Percentiles rank a stretch among this genome's conserved stretches.
Conservation (phyloP, 139 green algal species). For the Gonium pectorale region DNA sequence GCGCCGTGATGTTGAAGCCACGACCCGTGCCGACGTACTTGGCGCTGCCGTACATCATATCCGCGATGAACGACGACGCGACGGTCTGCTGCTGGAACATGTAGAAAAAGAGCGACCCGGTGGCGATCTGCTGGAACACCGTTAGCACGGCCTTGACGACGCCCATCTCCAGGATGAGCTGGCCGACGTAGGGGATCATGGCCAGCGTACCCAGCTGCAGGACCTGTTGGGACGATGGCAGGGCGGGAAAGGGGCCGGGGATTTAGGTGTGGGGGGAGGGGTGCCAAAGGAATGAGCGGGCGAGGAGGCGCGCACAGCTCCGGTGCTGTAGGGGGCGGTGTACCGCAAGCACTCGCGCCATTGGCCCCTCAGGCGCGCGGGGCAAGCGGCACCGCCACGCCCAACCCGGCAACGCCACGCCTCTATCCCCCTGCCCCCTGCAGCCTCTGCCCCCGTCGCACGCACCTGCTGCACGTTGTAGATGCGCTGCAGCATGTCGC, state of each 20-base stretch:
- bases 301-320: too few relatives aligned
- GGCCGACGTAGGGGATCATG: constrained; percentile 63
- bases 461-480: constrained; percentile 68
- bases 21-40: constrained; percentile 59
- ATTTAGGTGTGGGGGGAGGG: background rate
- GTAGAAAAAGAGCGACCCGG: constrained; percentile 65
- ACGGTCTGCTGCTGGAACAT: constrained; percentile 66
- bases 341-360: too few relatives aligned
- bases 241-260: background rate
- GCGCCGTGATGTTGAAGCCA: constrained; percentile 65
- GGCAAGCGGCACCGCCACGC: too few relatives aligned
- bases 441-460: background rate
- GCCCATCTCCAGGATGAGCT: constrained; percentile 64
- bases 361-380: too few relatives aligned
- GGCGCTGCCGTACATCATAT: constrained; percentile 57
- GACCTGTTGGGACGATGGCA: too few relatives aligned
- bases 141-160: constrained; percentile 47
- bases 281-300: too few relatives aligned
- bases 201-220: constrained; percentile 62
- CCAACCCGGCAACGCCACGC: too few relatives aligned
- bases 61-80: constrained; percentile 28
- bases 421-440: background rate
- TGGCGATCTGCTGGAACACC: constrained; percentile 58
- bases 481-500: constrained; percentile 45
- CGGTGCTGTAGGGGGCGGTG: too few relatives aligned